Base-by-base conservation (phyloP, 192 early-diverging fungal species). In the Rhizophlyctis rosea region DNA sequence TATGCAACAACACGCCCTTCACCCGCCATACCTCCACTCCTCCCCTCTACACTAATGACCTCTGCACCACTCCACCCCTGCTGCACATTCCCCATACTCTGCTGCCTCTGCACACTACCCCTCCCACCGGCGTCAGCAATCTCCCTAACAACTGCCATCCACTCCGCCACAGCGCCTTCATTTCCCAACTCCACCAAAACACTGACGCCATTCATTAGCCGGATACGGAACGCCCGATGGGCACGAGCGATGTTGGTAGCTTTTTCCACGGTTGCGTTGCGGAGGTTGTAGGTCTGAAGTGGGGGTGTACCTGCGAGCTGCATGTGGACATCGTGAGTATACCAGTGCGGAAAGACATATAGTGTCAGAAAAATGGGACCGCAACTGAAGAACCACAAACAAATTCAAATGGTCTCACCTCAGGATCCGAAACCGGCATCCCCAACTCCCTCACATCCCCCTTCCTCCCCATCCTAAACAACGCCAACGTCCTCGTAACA, bases 141-240 rank as follows among this genome's bases (percentile, higher is more conserved):
- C 39, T 18, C 7, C 39, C 39, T 13, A 7, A 44, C 39, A 18
- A 18, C 39, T 18, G 7, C 9, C 39, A 44, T 44, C 39, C 39
- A 44, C 7, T 44, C 39, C 9, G 7, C 39, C 39, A 44, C 39
- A 18, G 39, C 39, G 9, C 9, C 18, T 13, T 44, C 39, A 18
- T 7, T 13, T 18, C 39, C 39, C 9, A 44, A 7, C 39, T 44
- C 39, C 9, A 44, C 18, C 9, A 44, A 18, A 18, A 18, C 39
- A 18, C 9, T 13, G 39, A 44, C 18, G 18, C 39, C 39, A 44
- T 44, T 44, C 39, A 44, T 44, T 7, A 44, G 39, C 18, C 39
- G 39, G 39, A 44, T 44, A 44, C 39, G 39, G 39, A 44, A 44
- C 39, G 39, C 39, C 9, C 39, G 39, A 18, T 44, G 39, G n/a